Conservation (phyloP, 2,329 filamentous ascomycete genomes). For the Pseudogymnoascus sp. region DNA sequence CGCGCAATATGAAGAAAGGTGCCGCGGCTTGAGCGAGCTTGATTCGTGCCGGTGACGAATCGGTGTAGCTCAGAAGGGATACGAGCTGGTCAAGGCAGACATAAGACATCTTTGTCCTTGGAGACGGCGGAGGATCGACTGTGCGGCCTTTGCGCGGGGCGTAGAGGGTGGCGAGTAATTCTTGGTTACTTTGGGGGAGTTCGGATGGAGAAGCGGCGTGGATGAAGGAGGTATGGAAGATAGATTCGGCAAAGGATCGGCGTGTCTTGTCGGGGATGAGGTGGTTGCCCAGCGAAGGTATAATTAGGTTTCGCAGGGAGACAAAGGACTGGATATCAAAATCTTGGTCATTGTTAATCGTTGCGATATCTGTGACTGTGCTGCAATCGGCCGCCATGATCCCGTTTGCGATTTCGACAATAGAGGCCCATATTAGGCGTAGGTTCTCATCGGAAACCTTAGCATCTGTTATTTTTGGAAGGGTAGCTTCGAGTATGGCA, state of each 20-base stretch:
- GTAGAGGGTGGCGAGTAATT: conserved; percentile 56
- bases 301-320: conserved; percentile 61
- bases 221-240: conserved; percentile 78
- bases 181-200: conserved; percentile 41
- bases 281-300: conserved; percentile 61
- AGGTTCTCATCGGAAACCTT: conserved; percentile 38
- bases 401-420: conserved; percentile 59
- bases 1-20: conserved; percentile 74
- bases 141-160: conserved; percentile 64
- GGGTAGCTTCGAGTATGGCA: conserved; percentile 56
- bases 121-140: conserved; percentile 54
- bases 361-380: conserved; percentile 29
- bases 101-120: conserved; percentile 67
- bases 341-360: conserved; percentile 53
- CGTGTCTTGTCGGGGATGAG: conserved; percentile 60
- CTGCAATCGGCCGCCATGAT: conserved; percentile 58
- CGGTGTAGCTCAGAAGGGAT: conserved; percentile 50
- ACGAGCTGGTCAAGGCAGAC: conserved; percentile 75
- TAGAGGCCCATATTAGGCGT: conserved; percentile 60
- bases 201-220: conserved; percentile 54
- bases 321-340: conserved; percentile 75
- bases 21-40: conserved; percentile 65
- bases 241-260: conserved; percentile 60
- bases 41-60: conserved; percentile 26
- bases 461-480: conserved; percentile 50